Evolutionary conservation across 176 grass and related monocot genomes (phyloP).

Genomic region (Tillandsia leiboldiana): DNA sequence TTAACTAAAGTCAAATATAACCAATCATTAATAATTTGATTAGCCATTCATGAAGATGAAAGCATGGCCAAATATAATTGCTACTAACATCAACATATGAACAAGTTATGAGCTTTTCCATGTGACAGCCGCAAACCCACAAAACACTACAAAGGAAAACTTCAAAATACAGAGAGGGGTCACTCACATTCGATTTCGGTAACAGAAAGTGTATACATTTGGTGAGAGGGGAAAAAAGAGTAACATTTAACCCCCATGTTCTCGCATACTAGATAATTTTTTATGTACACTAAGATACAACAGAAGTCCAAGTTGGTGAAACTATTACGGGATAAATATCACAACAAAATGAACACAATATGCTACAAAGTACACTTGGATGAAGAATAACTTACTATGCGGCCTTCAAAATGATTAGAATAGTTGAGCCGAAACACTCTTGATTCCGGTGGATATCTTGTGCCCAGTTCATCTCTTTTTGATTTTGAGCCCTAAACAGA

Average conservation of each 20-base stretch:
- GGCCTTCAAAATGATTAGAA: background rate
- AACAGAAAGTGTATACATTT: background rate
- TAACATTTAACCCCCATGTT: background rate
- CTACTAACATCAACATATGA: background rate
- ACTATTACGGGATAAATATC: background rate
- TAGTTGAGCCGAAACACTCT: background rate
- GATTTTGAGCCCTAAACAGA: constrained; percentile 1
- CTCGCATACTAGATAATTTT: background rate
- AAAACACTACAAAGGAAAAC: background rate
- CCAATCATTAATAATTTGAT: background rate
- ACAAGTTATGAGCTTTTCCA: background rate
- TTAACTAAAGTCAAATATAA: background rate
- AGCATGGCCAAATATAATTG: background rate
- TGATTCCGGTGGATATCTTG: background rate
- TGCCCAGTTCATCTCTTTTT: background rate
- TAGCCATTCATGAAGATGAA: background rate
- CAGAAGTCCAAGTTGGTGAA: background rate
- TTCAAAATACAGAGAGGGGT: too few species aligned
- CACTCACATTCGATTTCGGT: background rate
- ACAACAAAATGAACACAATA: background rate
- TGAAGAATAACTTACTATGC: background rate
- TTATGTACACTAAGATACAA: constrained; percentile 2
- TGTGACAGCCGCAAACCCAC: background rate
- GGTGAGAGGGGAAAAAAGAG: background rate
- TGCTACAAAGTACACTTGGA: background rate